Base-by-base conservation (phyloP, 768 basidiomycete species). In the Leccinum barrowsii region DNA sequence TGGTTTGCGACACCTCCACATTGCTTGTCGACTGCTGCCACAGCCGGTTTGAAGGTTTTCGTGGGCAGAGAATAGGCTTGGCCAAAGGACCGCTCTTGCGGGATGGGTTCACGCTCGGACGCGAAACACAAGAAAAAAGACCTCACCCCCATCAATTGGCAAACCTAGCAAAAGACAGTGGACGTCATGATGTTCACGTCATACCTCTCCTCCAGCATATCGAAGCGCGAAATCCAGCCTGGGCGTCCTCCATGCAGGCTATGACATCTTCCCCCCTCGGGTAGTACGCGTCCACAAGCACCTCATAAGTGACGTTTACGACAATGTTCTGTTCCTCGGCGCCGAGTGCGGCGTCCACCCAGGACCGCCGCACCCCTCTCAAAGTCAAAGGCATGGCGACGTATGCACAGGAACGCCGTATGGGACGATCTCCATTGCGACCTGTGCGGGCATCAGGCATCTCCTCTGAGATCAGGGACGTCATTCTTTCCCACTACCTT, bases 91-190 rank as follows among this genome's bases (percentile, higher is more conserved):
- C 62, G 63, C 10, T 71, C 65, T 19, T 58, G 63, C 10, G 70
- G 56, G 2, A 63, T 37, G 19, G 66, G 26, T 26, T 26, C 7
- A 32, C 30, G 30, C 10, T 30, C 51, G 4, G 26, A 44, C 4
- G 17, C 7, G 4, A 19, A 19, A 37, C 34, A 0, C 6, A 15
- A 30, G 17, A 8, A 17, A 40, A 40, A 40, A 2, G 10, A 50
- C 0, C 55, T 46, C 42, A 81, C 80, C 64, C 75, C 74, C 28
- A 75, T 66, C 35, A 74, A 50, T 40, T 74, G 73, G 50, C 72
- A 79, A 2, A 77, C 72, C 81, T 81, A 84, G 54, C 72, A 77
- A 63, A 80, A 83, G 3, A 82, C 63, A 3, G 75, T 75, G 47
- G 73, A 77, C 47, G 64, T 72, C 22, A 77, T 67, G 15, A 67